Evolutionary conservation across 2,329 filamentous ascomycete genomes (phyloP), one percentile per base, ranked within the genome.

Genomic region (Verticillium klebahnii): DNA sequence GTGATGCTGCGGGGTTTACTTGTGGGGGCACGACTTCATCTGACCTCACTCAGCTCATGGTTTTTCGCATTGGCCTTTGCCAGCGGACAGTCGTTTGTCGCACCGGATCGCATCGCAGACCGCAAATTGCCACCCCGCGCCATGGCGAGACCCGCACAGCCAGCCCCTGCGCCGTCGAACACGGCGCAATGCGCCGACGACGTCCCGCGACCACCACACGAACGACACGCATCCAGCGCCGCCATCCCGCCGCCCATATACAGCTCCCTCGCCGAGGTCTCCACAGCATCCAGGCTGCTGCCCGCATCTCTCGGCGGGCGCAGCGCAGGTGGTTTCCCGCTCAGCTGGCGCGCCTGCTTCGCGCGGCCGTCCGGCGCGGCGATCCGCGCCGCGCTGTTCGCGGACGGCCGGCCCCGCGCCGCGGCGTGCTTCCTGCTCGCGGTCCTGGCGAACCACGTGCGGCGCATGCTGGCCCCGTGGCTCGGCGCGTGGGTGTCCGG

Each of bases 381-480:
- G 3, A 31, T 59, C 31, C 54, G 58, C 31, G 6, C 31, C 17
- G 50, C 58, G 2, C 31, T 59, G 25, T 55, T 61, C 66, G 23
- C 56, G 9, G 62, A 68, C 54, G 70, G 71, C 37, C 66, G 70
- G 62, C 62, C 65, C 8, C 60, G 64, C 5, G 67, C 67, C 1
- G 65, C 73, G 14, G 63, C 66, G 1, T 69, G 70, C 57, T 67
- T 77, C 54, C 45, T 70, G 15, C 68, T 71, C 45, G 78, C 78
- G 58, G 70, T 76, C 17, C 62, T 78, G 14, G 52, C 73, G 31
- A 74, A 80, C 69, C 77, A 81, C 65, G 67, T 77, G 17, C 72
- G 75, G 5, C 68, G 74, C 23, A 66, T 72, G n/a, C 61, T 78
- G 0, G 52, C 60, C 12, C 74, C 72, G 7, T 70, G 64, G 67